Evolutionary conservation across 2,329 filamentous ascomycete species (phyloP).

Genomic region (Blastomyces parvus): DNA sequence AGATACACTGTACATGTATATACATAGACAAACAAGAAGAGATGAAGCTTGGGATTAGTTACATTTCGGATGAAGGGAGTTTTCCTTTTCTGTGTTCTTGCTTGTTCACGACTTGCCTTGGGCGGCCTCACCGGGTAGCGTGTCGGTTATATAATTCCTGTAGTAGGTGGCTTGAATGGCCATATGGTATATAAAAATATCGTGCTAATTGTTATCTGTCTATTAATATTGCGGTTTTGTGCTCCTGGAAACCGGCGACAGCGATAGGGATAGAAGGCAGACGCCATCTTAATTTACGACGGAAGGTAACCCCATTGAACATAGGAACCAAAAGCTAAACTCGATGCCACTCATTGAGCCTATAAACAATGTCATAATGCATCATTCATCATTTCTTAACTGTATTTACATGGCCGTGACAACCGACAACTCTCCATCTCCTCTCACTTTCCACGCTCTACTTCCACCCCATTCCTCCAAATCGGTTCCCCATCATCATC

Average conservation of each 20-base stretch:
- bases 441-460: background rate
- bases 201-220: background rate
- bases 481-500: conserved; percentile 75
- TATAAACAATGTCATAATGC: background rate
- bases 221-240: background rate
- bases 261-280: background rate
- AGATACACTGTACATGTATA: too few relatives aligned
- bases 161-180: background rate
- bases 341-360: background rate
- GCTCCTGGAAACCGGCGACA: background rate
- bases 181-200: background rate
- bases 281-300: background rate
- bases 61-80: too few relatives aligned
- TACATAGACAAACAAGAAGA: too few relatives aligned
- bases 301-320: background rate
- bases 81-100: too few relatives aligned
- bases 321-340: background rate
- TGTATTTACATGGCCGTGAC: background rate
- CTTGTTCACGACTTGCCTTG: background rate
- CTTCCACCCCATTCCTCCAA: conserved; percentile 37
- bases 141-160: background rate
- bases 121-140: too few relatives aligned
- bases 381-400: background rate
- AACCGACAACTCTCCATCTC: conserved; percentile 10
- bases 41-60: background rate